A percentile compares a stretch with the other conserved stretches of the same genome.
These are phyloP conservation scores for Globisporangium barbulae DNA, from an alignment of 352 stramenopile species.

Conservation along the genomic window DNA sequence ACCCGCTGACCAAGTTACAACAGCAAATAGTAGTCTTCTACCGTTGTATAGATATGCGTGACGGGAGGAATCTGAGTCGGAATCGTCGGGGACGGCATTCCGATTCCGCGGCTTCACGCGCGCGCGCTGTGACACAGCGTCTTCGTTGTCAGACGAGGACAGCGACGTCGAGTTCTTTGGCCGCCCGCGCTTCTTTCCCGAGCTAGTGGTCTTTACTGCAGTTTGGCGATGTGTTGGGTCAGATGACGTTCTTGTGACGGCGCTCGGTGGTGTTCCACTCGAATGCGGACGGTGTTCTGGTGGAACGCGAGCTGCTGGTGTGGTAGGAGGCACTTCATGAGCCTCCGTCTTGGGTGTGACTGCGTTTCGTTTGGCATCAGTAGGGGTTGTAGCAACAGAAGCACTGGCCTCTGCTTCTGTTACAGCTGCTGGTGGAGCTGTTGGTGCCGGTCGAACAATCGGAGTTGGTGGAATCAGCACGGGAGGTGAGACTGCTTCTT, in stretches of 20 bases:
- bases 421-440: neutral
- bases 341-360: neutral
- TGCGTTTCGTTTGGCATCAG: neutral
- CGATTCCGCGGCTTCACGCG: conserved; percentile 20
- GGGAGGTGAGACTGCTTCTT: neutral
- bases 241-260: neutral
- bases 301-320: neutral
- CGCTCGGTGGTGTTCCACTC: neutral
- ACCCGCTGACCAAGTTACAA: no score
- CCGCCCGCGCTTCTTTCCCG: conserved; percentile 31
- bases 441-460: neutral
- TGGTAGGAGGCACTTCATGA: neutral
- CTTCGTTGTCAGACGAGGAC: conserved; percentile 7
- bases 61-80: conserved; percentile 2
- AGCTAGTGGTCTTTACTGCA: conserved; percentile 3
- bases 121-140: conserved; percentile 10
- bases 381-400: neutral
- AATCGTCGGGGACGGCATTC: conserved; percentile 5
- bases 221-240: neutral
- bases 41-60: neutral
- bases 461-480: neutral
- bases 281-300: neutral
- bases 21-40: neutral
- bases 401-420: neutral
- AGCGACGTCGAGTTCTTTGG: conserved; percentile 10